Evolutionary conservation across 2,329 filamentous ascomycete genomes (phyloP).

Genomic region (Rhexocercosporidium sp.): DNA sequence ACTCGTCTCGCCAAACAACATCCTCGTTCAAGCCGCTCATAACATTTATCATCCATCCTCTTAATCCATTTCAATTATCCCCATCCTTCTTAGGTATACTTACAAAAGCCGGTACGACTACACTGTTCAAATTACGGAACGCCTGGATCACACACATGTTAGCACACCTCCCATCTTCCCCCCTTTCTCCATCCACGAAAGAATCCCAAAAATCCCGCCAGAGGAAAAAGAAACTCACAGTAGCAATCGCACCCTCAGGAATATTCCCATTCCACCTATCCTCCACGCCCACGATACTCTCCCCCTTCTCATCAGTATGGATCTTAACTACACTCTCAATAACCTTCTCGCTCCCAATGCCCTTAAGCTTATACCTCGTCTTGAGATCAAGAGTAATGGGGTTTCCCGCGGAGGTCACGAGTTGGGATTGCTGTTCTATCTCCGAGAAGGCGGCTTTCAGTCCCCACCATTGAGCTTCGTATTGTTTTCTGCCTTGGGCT

Average conservation of each 20-base stretch:
- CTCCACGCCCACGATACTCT: conserved; percentile 56
- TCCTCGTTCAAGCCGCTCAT: no score
- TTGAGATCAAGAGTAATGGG: conserved; percentile 63
- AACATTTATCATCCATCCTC: no score
- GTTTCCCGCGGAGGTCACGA: conserved; percentile 60
- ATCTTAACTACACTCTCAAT: conserved; percentile 56
- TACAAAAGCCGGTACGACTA: conserved; percentile 56
- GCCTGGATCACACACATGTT: conserved; percentile 45
- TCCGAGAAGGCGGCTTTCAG: conserved; percentile 61
- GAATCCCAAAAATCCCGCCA: neutral
- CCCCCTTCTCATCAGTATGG: conserved; percentile 44
- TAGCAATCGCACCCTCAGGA: conserved; percentile 52
- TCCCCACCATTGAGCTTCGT: conserved; percentile 59
- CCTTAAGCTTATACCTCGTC: conserved; percentile 59
- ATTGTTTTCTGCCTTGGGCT: conserved; percentile 59
- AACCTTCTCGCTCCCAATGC: conserved; percentile 54
- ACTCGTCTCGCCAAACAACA: no score
- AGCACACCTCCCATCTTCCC: neutral
- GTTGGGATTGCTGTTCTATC: conserved; percentile 59
- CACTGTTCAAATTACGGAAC: conserved; percentile 56
- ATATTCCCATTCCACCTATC: conserved; percentile 60
- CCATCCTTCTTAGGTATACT: conserved; percentile 57
- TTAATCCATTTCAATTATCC: conserved; percentile 47
- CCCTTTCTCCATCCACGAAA: conserved; percentile 24
- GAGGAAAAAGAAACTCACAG: neutral